These are phyloP conservation scores for Lineolata rhizophorae DNA, from an alignment of 495 filamentous ascomycete species.

Conservation along the genomic window DNA sequence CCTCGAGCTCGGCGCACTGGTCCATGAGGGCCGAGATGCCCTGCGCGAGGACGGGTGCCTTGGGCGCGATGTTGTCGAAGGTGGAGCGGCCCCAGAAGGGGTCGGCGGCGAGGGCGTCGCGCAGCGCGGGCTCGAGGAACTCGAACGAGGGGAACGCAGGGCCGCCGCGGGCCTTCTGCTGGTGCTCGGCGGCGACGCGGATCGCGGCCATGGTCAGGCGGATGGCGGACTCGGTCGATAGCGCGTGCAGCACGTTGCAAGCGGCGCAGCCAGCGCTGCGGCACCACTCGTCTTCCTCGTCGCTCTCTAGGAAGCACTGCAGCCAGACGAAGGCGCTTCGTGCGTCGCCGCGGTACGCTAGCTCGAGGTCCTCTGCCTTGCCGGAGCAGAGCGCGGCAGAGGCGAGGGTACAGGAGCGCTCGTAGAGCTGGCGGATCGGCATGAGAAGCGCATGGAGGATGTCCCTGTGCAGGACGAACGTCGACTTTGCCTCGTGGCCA, in stretches of 20 bases:
- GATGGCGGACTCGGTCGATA: constrained; percentile 36
- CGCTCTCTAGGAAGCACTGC: constrained; percentile 34
- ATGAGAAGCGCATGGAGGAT: constrained; percentile 36
- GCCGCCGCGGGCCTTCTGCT: constrained; percentile 8
- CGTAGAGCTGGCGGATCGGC: constrained; percentile 33
- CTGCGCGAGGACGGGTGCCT: constrained; percentile 26
- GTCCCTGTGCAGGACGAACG: constrained; percentile 38
- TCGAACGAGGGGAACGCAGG: constrained; percentile 22
- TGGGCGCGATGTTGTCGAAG: constrained; percentile 31
- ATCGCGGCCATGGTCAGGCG: constrained; percentile 33
- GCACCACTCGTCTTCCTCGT: constrained; percentile 36
- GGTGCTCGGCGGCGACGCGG: constrained; percentile 27
- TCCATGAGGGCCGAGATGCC: constrained; percentile 31
- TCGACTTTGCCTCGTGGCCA: no score
- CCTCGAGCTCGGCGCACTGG: constrained; percentile 28
- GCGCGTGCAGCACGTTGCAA: constrained; percentile 29
- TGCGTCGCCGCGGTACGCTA: constrained; percentile 34
- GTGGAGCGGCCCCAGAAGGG: constrained; percentile 33
- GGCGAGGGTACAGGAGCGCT: constrained; percentile 28
- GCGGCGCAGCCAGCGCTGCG: constrained; percentile 32
- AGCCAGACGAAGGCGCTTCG: constrained; percentile 38
- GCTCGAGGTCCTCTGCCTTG: constrained; percentile 30
- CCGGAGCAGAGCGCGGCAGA: constrained; percentile 22
- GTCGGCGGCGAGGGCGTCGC: constrained; percentile 29
- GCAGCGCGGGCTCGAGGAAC: constrained; percentile 32